These are phyloP conservation scores for Rhynchosporium graminicola DNA, from an alignment of 2,329 filamentous ascomycete genomes.

Conservation along the genomic window DNA sequence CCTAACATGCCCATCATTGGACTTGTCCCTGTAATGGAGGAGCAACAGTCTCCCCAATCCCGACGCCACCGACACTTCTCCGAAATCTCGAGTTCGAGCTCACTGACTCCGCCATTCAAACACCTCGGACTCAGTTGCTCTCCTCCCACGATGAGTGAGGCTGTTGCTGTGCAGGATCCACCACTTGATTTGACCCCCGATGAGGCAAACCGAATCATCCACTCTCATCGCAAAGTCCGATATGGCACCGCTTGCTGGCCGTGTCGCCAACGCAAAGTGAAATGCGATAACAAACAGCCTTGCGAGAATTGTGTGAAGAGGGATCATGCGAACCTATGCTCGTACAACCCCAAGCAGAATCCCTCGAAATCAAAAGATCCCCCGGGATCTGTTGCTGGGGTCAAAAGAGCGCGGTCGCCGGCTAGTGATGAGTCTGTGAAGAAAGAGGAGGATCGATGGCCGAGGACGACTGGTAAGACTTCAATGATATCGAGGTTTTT, in stretches of 20 bases:
- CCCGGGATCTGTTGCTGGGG: conserved; percentile 27
- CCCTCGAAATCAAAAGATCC: conserved; percentile 30
- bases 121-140: conserved; percentile 18
- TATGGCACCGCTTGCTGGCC: conserved; percentile 63
- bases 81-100: conserved; percentile 7
- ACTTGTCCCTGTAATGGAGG: not conserved
- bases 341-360: conserved; percentile 62
- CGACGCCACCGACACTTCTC: conserved; percentile 28
- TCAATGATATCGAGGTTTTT: not conserved
- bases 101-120: conserved; percentile 18
- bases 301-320: conserved; percentile 69
- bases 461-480: conserved; percentile 38
- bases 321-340: conserved; percentile 64
- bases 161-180: conserved; percentile 25
- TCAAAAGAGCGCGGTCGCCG: conserved; percentile 37
- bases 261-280: conserved; percentile 67
- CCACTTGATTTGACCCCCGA: conserved; percentile 46
- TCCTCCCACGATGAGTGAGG: conserved; percentile 30
- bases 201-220: conserved; percentile 68
- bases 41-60: conserved; percentile 2
- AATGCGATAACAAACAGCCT: conserved; percentile 68
- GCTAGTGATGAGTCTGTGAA: conserved; percentile 35
- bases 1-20: conserved; percentile 14
- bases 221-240: conserved; percentile 68
- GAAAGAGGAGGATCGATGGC: conserved; percentile 39